Evolutionary conservation across 2,329 filamentous ascomycete species (phyloP), one percentile per base, ranked within the genome.

Genomic region (Hypoxylon sp.): DNA sequence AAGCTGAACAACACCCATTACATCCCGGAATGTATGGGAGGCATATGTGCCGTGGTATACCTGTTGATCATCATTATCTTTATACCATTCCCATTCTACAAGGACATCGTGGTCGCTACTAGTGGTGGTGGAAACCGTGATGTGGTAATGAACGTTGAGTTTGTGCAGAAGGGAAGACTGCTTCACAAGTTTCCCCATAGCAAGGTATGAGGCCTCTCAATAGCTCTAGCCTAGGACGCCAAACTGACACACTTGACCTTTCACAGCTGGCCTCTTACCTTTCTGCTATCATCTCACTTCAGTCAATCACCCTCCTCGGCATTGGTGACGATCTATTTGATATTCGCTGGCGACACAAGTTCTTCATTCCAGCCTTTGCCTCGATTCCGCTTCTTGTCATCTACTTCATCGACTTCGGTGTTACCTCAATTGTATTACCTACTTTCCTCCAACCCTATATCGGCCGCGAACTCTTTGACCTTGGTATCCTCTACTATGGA

Each of bases 301-400:
- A 97, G 80, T 92, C 90, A 47, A 93, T 96, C 68, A 91, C 94
- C 51, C 90, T 98, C 62, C 90, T 99, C 32, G 96, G 96, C 58
- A 90, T 99, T 65, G 92, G 93, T 70, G 96, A 99, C 80, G 96
- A 99, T 80, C 87, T 97, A 54, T 97, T 99, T 80, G 96, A 99
- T 79, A 97, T 99, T 75, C 89, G 96, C 76, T 99, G 96, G 96
- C 91, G 96, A 57, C 95, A 99, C 85, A 99, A 99, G 83, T 94
- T 97, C 81, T 92, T 97, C 83, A 97, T 99, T 73, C 96, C 96
- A 5, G 96, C 93, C 63, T 91, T 99, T 73, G 94, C 94, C 61
- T 91, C 93, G 48, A 93, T 98, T 65, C 96, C 96, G 14, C 91
- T 98, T 80, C 89, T 99, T 9, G 92, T 97, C 68, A 91, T 99